Base-by-base conservation (phyloP, 169 alveolate genomes). In the Cryptosporidium sp. region DNA sequence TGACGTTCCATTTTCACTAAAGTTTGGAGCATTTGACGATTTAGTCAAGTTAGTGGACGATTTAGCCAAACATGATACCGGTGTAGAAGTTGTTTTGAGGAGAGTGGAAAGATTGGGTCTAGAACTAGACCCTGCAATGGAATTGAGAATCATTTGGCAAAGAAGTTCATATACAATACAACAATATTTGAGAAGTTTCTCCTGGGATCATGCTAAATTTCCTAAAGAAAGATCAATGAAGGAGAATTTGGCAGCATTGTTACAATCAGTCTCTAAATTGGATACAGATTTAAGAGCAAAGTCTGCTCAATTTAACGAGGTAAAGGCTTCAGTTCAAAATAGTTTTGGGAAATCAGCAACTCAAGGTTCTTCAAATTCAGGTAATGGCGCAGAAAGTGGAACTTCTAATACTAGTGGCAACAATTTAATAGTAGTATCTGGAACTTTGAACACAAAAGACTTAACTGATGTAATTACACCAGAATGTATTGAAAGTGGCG, bases 181-280 rank as follows among this genome's bases (percentile, higher is more conserved):
- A 70, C 94, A 93, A 45, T 96, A 94, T 86, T 86, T 96, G 56
- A 85, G 93, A 67, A 45, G 93, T 1, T 96, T 96, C 92, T 89
- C 91, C 61, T 96, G 98, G 98, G 97, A 96, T 53, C 97, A 96
- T 87, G 96, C 96, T 23, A 94, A 94, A 70, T 96, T 93, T 87
- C 98, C 98, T 5, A 91, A 95, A 70, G 93, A 94, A 70, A 84
- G 95, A 69, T 92, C 98, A 8, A 71, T 94, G 62, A 92, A 93
- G 85, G 97, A 94, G 48, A 91, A 93, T 52, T 75, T 94, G 62
- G 95, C 94, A 72, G 92, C 94, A 45, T 93, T 96, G 85, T 86
- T 94, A 21, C 95, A 95, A 85, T 91, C 93, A 42, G 93, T 93
- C 56, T 87, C 87, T 35, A 96, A 96, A 61, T 89, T 96, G 45